Evolutionary conservation across 345 rosid genomes (phyloP), one percentile per base, ranked within the genome.

Genomic region (Garcia nutans): DNA sequence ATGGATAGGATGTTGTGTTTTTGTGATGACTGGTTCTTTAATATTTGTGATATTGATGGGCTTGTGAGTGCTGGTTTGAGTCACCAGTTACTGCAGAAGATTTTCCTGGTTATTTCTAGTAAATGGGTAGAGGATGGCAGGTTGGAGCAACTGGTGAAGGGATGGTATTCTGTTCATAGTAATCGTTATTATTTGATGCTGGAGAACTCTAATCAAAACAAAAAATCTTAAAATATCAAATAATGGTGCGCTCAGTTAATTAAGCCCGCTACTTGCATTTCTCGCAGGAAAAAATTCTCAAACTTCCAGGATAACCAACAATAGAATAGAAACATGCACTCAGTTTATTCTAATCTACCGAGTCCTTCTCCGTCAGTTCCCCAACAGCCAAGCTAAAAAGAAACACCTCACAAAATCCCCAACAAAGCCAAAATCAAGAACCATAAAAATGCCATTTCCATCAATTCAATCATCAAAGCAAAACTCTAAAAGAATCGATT

Each of bases 401-500:
- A 28, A 17, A 52, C 17, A 62, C 13, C 0, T 2, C 15, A 58
- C 41, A 41, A 57, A 16, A 8, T 58, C 42, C 67, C 23, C 42
- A 17, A 0, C 23, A 20, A 72, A 44, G 22, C 75, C 33, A 72
- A n/a, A 59, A n/a, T 17, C 10, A 59, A 57, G 49, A 28, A 28
- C 13, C 19, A 10, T 0, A 28, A 15, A 70, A 28, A 70, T 52
- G 41, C 19, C 47, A 64, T 6, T 54, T 5, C 42, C 20, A 70
- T 70, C 12, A 55, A 70, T 70, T 70, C 45, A 70, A 54, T 4
- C 42, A 62, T 20, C 49, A 1, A 54, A 8, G 19, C 62, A 62
- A 70, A 70, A 54, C 62, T 63, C 73, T 47, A 42, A 72, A 60
- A 41, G 11, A 23, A 61, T 23, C 47, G 23, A 22, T 24, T 22